Base-by-base conservation (phyloP, 495 filamentous ascomycete genomes). In the Cenococcum geophilum region DNA sequence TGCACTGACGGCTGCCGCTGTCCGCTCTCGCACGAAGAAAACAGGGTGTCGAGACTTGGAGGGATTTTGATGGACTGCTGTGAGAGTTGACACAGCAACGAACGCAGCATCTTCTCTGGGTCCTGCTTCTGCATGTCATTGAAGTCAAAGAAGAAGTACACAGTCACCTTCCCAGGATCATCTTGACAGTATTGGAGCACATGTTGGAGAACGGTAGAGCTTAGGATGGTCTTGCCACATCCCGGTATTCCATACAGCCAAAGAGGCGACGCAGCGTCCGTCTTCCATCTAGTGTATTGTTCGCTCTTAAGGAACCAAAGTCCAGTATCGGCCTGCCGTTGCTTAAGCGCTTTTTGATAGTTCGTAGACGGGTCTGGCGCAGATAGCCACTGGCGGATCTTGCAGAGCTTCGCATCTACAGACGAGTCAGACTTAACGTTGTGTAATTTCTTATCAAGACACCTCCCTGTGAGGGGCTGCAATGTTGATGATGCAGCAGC, bases 71-170 rank as follows among this genome's bases (percentile, higher is more conserved):
- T 40, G n/a, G 11, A 64, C 4, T 55, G 51, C 40, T 57, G 53
- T 12, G 35, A 65, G 36, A 68, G 52, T 21, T 68, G 65, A 55
- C 3, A 61, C 21, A 68, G 21, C 20, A 68, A 52, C 14, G 61
- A 64, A 14, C 23, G 0, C 18, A 55, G 18, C 57, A 64, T 64
- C 0, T 9, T 4, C 4, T 60, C 49, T 9, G 34, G 20, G 1
- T 18, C 10, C 21, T 61, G 45, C 49, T 64, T 64, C 21, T 45
- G n/a, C 54, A 10, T 23, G 21, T 59, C 50, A 35, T 54, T 64
- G 35, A 59, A 59, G 55, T 64, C 35, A n/a, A 64, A 56, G 36
- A 35, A 64, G 50, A 64, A 55, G 20, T 47, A 49, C 8, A 25
- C 57, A 42, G 37, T 1, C 1, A 37, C 57, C 20, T 60, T 60